These are phyloP conservation scores for Pseudopyrenochaeta lycopersici DNA, from an alignment of 2,329 filamentous ascomycete genomes.

Conservation along the genomic window DNA sequence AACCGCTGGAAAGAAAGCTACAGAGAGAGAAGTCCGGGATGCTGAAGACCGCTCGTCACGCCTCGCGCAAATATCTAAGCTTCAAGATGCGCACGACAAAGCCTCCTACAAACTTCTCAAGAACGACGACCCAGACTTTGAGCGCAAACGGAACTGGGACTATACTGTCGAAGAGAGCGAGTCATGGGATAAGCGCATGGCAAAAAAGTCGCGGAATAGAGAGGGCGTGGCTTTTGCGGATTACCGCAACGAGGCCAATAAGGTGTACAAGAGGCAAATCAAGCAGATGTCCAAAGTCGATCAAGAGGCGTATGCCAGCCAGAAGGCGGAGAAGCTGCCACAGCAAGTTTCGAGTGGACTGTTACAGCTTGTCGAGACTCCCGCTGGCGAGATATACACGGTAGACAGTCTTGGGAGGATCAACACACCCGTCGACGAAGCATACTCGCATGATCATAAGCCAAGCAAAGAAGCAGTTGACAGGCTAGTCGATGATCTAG, in stretches of 20 bases:
- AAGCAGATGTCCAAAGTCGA: conserved; percentile 75
- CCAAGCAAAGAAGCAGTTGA: conserved; percentile 89
- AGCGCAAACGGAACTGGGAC: conserved; percentile 98
- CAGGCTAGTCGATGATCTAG: conserved; percentile 82
- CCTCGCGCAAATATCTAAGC: conserved; percentile 70
- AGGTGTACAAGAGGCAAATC: conserved; percentile 93
- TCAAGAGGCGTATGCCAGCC: conserved; percentile 83
- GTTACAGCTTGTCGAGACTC: conserved; percentile 94
- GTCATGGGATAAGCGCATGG: conserved; percentile 88
- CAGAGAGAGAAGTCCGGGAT: conserved; percentile 55
- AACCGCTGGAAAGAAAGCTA: conserved; percentile 67
- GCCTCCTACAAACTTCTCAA: conserved; percentile 93
- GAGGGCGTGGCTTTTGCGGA: conserved; percentile 92
- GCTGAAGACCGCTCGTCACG: conserved; percentile 41
- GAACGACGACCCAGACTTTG: conserved; percentile 92
- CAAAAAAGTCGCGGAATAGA: conserved; percentile 81
- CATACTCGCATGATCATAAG: conserved; percentile 82
- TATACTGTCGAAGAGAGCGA: conserved; percentile 97
- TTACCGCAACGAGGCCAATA: conserved; percentile 85
- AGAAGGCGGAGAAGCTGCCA: conserved; percentile 86
- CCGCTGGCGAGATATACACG: conserved; percentile 85
- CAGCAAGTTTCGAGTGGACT: conserved; percentile 84
- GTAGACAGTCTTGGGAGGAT: conserved; percentile 91
- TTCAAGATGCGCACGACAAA: conserved; percentile 87
- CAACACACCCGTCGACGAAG: conserved; percentile 87